These are phyloP conservation scores for Hypoxylon sp. DNA, from an alignment of 2,329 filamentous ascomycete species.

Conservation along the genomic window DNA sequence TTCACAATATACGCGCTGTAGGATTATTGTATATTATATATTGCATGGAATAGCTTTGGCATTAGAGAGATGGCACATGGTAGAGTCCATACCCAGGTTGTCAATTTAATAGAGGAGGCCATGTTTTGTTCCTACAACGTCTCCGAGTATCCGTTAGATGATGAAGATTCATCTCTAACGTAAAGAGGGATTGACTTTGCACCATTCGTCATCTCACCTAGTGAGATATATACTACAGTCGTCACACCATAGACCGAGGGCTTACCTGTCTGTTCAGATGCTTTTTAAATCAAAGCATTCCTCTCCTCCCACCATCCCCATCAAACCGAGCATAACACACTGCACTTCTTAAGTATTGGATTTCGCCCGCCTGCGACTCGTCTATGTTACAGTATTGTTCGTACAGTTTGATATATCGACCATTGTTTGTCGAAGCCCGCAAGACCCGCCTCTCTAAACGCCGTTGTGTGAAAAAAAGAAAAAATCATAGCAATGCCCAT, in stretches of 20 bases:
- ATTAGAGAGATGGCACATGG: background rate
- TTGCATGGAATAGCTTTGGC: background rate
- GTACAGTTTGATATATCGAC: conserved; percentile 2
- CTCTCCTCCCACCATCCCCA: background rate
- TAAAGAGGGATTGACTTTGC: no score
- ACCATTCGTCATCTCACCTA: no score
- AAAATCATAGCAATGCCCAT: conserved; percentile 36
- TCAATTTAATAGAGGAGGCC: background rate
- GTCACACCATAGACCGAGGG: no score
- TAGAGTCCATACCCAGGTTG: background rate
- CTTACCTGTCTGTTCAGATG: no score
- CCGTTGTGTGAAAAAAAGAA: conserved; percentile 8
- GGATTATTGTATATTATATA: background rate
- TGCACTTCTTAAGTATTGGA: background rate
- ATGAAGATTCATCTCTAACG: no score
- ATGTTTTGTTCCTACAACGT: no score
- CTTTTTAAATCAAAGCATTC: no score
- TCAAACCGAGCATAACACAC: background rate
- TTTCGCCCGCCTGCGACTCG: conserved; percentile 8
- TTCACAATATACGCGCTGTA: background rate
- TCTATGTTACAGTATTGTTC: conserved; percentile 12
- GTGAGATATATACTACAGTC: no score
- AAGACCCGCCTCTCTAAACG: conserved; percentile 15
- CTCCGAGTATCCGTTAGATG: no score
- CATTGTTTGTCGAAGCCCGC: conserved; percentile 29